Base-by-base conservation (phyloP, 768 basidiomycete species). In the Brasilioporus rufonigricans region DNA sequence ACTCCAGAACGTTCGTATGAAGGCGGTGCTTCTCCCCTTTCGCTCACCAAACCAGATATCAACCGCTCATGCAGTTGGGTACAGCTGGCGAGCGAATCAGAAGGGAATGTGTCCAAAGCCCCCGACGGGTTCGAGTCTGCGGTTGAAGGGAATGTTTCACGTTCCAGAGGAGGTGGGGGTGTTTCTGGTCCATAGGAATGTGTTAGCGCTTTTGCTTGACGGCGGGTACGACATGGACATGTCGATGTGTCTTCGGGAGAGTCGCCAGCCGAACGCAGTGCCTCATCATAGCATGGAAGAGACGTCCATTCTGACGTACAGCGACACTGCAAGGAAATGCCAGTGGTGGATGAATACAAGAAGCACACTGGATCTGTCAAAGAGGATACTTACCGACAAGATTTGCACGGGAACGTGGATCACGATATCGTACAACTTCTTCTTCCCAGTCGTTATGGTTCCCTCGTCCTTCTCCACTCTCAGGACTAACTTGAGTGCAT, bases 1-100 rank as follows among this genome's bases (percentile, higher is more conserved):
- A 5, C 21, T n/a, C 27, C 49, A 35, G 40, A 21, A 23, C n/a
- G 29, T 13, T 62, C 60, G 48, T 67, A 67, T 5, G 57, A 53
- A n/a, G 95, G 95, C 0, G 95, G 94, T 9, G 81, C 80, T 68
- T 97, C 93, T 8, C 94, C 94, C 16, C 77, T 76, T 63, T 89
- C 86, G 44, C 80, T 88, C 68, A 89, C 89, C 67, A 87, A 85
- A 23, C 95, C 94, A 12, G 88, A 81, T 36, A 97, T 79, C 19
- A 97, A 78, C 24, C 87, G 78, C 66, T 93, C 93, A 62, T 89
- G 93, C 55, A 87, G 79, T 39, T 70, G 61, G 53, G 73, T 81
- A 23, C 76, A 75, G n/a, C 70, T 68, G 36, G 76, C 61, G n/a
- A 77, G 65, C 18, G 73, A 71, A 44, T 77, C 74, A 4, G 61